Conservation (phyloP, 108 stramenopile genomes). For the Poteriospumella lacustris region DNA sequence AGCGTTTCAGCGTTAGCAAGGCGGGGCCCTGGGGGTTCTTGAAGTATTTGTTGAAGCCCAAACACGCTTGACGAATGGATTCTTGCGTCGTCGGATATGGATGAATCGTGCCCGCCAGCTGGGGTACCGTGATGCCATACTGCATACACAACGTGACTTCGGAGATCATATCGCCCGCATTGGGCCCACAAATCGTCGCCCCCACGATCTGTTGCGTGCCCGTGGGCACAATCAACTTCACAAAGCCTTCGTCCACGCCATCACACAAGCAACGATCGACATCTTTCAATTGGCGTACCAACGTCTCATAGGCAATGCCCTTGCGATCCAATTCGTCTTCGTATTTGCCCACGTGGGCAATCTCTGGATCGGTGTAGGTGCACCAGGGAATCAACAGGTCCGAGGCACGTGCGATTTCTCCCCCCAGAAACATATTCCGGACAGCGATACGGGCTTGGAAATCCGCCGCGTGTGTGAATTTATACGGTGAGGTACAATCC, state of each 20-base stretch:
- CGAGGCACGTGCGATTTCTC: constrained; percentile 51
- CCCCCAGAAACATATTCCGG: constrained; percentile 77
- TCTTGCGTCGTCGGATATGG: constrained; percentile 71
- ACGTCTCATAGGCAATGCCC: constrained; percentile 69
- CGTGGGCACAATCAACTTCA: constrained; percentile 64
- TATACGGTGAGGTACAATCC: constrained; percentile 77
- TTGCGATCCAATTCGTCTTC: constrained; percentile 61
- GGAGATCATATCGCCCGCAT: constrained; percentile 90
- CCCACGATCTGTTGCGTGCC: constrained; percentile 84
- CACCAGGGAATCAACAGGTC: constrained; percentile 80
- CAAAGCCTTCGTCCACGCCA: constrained; percentile 71
- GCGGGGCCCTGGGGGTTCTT: background rate
- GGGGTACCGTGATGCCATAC: constrained; percentile 66
- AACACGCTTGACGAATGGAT: background rate
- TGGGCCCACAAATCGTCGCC: constrained; percentile 77
- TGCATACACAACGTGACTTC: constrained; percentile 89
- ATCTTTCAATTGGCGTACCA: constrained; percentile 64
- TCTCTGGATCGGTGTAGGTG: constrained; percentile 90
- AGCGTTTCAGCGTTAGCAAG: background rate
- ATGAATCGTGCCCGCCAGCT: constrained; percentile 82
- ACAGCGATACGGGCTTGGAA: constrained; percentile 88
- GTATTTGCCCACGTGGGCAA: constrained; percentile 78
- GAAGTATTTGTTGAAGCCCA: constrained; percentile 7
- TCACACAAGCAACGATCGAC: constrained; percentile 89
- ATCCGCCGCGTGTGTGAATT: constrained; percentile 82